A percentile compares a stretch with the other conserved stretches of the same genome.
phyloP scores from a whole-genome alignment of 23 red algal genomes.

The Gracilaria gracilis region DNA sequence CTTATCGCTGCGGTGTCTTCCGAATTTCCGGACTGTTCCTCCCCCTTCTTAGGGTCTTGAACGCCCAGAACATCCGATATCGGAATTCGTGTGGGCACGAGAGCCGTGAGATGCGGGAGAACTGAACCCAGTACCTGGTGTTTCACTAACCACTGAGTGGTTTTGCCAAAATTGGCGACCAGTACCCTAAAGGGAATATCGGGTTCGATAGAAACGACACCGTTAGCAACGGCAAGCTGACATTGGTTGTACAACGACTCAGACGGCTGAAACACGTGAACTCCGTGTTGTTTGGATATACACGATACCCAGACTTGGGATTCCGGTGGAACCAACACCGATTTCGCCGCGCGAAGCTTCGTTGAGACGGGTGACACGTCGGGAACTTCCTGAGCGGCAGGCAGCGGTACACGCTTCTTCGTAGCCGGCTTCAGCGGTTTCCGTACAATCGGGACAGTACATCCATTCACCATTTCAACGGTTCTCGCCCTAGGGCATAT shows the following conservation, averaged over 20 bases:
- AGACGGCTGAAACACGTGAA: slow-evolving; percentile 11
- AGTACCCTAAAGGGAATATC: slow-evolving; percentile 7
- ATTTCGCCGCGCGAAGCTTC: not conserved
- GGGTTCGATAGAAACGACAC: slow-evolving; percentile 14
- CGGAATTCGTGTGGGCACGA: not conserved
- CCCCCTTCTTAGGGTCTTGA: not conserved
- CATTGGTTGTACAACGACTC: not conserved
- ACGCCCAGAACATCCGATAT: slow-evolving; percentile 30
- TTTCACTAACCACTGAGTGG: not conserved
- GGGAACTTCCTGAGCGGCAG: not conserved
- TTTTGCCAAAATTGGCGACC: slow-evolving; percentile 5
- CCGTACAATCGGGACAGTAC: not conserved
- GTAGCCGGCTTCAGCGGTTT: not conserved
- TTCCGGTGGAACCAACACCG: not conserved
- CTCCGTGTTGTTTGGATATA: not conserved
- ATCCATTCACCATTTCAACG: not conserved
- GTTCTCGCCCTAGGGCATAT: not conserved
- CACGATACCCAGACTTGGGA: not conserved
- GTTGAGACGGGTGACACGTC: not conserved
- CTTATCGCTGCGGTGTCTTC: not conserved
- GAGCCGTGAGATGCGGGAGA: slow-evolving; percentile 15
- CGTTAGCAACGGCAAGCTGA: not conserved
- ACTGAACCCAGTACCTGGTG: not conserved
- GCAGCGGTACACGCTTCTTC: not conserved
- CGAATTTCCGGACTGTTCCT: not conserved